Evolutionary conservation across 148 eudicot genomes (phyloP).

Genomic region (Hydrangea macrophylla): DNA sequence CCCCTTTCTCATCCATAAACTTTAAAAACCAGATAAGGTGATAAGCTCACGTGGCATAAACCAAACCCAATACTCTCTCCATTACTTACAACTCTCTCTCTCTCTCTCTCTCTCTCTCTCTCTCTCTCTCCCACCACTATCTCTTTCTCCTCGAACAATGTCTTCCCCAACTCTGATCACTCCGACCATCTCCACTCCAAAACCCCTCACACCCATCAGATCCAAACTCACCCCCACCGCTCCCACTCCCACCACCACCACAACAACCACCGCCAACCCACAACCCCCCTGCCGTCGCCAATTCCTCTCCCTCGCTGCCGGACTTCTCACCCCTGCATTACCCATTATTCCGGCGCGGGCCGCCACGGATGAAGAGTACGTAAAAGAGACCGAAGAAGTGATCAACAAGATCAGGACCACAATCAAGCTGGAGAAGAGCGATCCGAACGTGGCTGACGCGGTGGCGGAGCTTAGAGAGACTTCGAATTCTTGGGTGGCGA

Average conservation of each 20-base stretch:
- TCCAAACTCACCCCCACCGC: conserved; percentile 27
- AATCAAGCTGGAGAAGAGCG: conserved; percentile 55
- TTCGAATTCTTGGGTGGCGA: conserved; percentile 93
- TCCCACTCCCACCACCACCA: conserved; percentile 14
- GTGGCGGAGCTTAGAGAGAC: conserved; percentile 74
- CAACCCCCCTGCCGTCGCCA: conserved; percentile 39
- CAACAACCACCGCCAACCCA: conserved; percentile 16
- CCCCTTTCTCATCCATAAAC: conserved; percentile 62
- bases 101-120: conserved; percentile 7
- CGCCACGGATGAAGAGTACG: conserved; percentile 66
- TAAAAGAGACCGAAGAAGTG: conserved; percentile 77
- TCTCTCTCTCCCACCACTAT: conserved; percentile 7
- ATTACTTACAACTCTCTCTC: conserved; percentile 9
- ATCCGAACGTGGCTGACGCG: conserved; percentile 70
- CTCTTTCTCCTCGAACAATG: conserved; percentile 44
- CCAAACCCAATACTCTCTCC: conserved; percentile 17
- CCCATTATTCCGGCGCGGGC: conserved; percentile 46
- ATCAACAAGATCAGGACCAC: conserved; percentile 73
- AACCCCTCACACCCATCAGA: conserved; percentile 23
- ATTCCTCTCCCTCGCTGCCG: conserved; percentile 32
- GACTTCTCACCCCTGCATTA: conserved; percentile 20
- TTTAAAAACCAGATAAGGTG: conserved; percentile 61
- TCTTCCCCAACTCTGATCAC: conserved; percentile 66
- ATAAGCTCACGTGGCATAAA: conserved; percentile 66
- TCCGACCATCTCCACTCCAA: conserved; percentile 46